Percentiles rank a stretch among this genome's conserved stretches.
Evolutionary conservation across 1,284 basidiomycete genomes (phyloP).

Genomic region (Rhodotorula sp.): DNA sequence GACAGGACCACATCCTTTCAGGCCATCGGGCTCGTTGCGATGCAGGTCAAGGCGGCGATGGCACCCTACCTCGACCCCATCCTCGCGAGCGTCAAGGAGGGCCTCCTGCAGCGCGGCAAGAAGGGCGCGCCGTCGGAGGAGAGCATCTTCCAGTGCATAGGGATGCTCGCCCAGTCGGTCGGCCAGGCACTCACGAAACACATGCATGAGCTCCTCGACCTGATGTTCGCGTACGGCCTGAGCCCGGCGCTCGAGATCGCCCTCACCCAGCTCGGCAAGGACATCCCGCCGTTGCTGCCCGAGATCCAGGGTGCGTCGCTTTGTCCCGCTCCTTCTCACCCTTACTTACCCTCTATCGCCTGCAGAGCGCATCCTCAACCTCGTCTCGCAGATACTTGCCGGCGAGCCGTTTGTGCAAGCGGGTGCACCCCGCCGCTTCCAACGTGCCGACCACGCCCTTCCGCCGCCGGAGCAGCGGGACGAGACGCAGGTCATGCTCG

Average conservation of each 20-base stretch:
- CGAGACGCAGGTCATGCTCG: conserved; percentile 72
- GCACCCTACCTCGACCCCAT: conserved; percentile 92
- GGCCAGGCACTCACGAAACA: conserved; percentile 94
- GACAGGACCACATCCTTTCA: conserved; percentile 93
- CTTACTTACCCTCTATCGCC: conserved; percentile 12
- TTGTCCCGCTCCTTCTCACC: no score
- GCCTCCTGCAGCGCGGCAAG: conserved; percentile 76
- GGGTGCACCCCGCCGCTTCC: conserved; percentile 60
- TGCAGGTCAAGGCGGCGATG: conserved; percentile 90
- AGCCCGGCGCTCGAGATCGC: conserved; percentile 87
- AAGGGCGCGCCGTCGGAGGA: conserved; percentile 93
- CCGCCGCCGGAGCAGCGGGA: conserved; percentile 21
- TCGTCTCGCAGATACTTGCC: conserved; percentile 74
- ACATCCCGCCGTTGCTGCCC: conserved; percentile 86
- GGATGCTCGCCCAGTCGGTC: conserved; percentile 92
- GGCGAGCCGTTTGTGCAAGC: conserved; percentile 83
- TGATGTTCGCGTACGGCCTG: conserved; percentile 94
- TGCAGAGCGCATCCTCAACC: conserved; percentile 79
- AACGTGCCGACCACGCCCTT: conserved; percentile 22
- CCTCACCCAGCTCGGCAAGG: conserved; percentile 78
- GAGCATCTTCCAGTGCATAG: conserved; percentile 96
- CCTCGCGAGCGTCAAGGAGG: conserved; percentile 85
- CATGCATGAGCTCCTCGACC: conserved; percentile 91
- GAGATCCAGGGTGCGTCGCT: conserved; percentile 77
- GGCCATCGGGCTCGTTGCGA: conserved; percentile 93